Percentiles rank a stretch among this genome's conserved stretches.
Evolutionary conservation across 768 basidiomycete genomes (phyloP).

Genomic region (Suillus hirtellus): DNA sequence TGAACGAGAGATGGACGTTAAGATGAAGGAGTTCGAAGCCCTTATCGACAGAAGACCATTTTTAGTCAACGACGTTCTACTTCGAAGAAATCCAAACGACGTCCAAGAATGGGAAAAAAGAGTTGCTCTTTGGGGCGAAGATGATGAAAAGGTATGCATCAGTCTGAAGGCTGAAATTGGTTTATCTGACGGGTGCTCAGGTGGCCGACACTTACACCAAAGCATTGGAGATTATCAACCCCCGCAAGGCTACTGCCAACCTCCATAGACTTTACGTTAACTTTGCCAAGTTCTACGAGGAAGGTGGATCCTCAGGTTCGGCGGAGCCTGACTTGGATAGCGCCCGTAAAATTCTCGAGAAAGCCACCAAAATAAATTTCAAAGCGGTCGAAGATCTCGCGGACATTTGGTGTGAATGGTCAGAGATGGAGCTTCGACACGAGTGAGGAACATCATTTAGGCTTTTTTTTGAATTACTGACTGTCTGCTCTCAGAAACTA

Average conservation of each 20-base stretch:
- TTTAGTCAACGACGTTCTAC: constrained; percentile 91
- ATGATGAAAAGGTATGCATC: constrained; percentile 83
- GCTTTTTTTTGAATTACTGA: constrained; percentile 15
- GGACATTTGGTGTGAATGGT: constrained; percentile 99
- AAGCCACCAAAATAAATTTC: constrained; percentile 89
- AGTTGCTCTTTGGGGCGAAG: constrained; percentile 87
- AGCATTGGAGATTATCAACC: constrained; percentile 84
- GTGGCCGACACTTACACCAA: constrained; percentile 91
- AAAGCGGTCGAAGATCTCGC: constrained; percentile 96
- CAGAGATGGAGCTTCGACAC: constrained; percentile 95
- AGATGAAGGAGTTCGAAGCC: constrained; percentile 92
- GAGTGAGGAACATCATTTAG: constrained; percentile 59
- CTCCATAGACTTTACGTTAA: constrained; percentile 89
- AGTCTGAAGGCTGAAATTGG: background rate
- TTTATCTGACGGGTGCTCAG: constrained; percentile 38
- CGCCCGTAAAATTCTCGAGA: constrained; percentile 91
- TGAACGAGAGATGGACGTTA: constrained; percentile 79
- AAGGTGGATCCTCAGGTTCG: constrained; percentile 79
- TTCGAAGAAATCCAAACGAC: constrained; percentile 93
- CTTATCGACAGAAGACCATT: constrained; percentile 95
- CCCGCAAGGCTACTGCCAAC: constrained; percentile 89
- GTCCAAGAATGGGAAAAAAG: constrained; percentile 99
- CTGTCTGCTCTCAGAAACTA: constrained; percentile 67
- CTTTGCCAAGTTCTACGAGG: constrained; percentile 97
- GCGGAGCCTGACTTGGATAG: constrained; percentile 82